phyloP scores from a whole-genome alignment of 1,139 yeast genomes.

The Yamadazyma kanchanaburiensis region DNA sequence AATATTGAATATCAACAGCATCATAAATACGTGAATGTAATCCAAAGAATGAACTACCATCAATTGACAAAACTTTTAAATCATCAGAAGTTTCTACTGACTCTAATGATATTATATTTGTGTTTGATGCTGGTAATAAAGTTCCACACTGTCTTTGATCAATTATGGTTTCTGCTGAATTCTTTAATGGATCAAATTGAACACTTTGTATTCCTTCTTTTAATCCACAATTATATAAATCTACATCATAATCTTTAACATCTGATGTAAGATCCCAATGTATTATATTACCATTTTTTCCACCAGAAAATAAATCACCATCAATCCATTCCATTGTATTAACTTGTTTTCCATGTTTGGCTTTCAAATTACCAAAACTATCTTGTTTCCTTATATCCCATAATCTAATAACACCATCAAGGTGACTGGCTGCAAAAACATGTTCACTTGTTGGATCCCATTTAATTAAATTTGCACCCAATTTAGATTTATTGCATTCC shows the following conservation, averaged over 20 bases:
- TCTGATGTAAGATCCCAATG: conserved; percentile 63
- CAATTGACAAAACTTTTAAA: conserved; percentile 47
- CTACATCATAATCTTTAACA: conserved; percentile 13
- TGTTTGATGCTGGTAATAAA: conserved; percentile 53
- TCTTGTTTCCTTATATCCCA: conserved; percentile 74
- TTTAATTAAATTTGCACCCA: conserved; percentile 40
- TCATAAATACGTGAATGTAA: conserved; percentile 45
- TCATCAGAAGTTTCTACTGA: conserved; percentile 30
- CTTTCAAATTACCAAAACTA: conserved; percentile 51
- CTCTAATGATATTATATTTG: conserved; percentile 42
- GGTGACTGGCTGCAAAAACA: conserved; percentile 64
- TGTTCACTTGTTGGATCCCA: conserved; percentile 66
- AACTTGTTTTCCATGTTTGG: conserved; percentile 51
- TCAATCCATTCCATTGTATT: conserved; percentile 63
- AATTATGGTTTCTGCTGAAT: conserved; percentile 27
- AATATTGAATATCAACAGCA: conserved; percentile 21
- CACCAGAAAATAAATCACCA: conserved; percentile 60
- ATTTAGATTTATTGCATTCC: conserved; percentile 15
- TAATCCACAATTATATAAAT: conserved; percentile 37
- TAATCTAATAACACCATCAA: conserved; percentile 55
- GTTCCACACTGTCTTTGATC: conserved; percentile 61
- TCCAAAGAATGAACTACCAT: conserved; percentile 54
- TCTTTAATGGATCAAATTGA: conserved; percentile 28
- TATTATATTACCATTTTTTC: conserved; percentile 67
- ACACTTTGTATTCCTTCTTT: conserved; percentile 48